Evolutionary conservation across 23 red algal genomes (phyloP).

Genomic region (Agarophyton chilense): DNA sequence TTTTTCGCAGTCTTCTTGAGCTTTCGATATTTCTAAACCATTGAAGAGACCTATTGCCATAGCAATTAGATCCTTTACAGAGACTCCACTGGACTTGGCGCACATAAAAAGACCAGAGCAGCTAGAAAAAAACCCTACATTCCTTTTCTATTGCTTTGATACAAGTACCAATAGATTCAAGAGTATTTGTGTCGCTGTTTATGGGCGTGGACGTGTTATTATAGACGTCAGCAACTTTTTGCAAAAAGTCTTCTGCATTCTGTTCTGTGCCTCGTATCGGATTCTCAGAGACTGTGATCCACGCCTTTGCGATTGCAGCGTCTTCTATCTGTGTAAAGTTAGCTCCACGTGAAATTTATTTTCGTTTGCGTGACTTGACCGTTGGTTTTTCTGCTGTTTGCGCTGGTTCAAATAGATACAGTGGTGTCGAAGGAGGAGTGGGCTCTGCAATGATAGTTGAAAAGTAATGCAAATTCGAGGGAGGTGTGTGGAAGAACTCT

Average conservation of each 20-base stretch:
- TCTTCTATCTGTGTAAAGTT: background rate
- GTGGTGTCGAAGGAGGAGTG: too few relatives aligned
- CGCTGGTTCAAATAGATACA: too few relatives aligned
- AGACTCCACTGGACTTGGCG: slow-evolving; percentile 26
- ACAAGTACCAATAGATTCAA: background rate
- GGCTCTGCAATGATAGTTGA: too few relatives aligned
- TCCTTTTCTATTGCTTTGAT: background rate
- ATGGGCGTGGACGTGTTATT: background rate
- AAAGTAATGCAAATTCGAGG: too few relatives aligned
- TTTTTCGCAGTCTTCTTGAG: slow-evolving; percentile 18
- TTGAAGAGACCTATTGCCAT: slow-evolving; percentile 23
- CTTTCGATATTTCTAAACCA: background rate
- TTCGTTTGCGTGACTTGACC: too few relatives aligned
- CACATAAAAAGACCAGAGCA: background rate
- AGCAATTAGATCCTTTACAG: background rate
- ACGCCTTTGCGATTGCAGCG: background rate
- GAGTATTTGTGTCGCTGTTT: background rate
- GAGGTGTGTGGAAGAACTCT: too few relatives aligned
- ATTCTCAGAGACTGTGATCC: background rate
- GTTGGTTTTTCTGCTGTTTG: too few relatives aligned
- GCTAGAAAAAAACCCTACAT: background rate
- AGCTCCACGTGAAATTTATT: too few relatives aligned
- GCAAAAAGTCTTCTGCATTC: background rate
- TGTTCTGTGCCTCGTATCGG: background rate
- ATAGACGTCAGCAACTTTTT: background rate